Evolutionary conservation across 345 rosid species (phyloP), one percentile per base, ranked within the genome.

Genomic region (Camelina laxa): DNA sequence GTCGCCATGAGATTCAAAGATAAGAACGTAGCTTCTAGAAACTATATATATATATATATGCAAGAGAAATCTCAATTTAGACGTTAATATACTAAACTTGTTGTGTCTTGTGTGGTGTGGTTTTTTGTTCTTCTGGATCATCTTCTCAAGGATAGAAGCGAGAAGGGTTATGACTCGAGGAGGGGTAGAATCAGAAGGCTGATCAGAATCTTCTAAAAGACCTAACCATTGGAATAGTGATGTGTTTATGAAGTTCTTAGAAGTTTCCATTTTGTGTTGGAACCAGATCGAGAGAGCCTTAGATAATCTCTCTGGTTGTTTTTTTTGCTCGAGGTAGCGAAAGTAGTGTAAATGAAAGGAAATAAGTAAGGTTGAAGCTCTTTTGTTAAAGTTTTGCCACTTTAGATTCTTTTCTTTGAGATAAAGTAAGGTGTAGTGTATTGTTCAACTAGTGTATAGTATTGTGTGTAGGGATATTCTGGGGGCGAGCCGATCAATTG

Each of bases 341-440:
- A 67, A 19, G 2, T 12, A 39, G 35, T 24, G 55, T 35, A 22
- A 54, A 42, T 44, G 80, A 70, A 45, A 57, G 61, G 12, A 24
- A n/a, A 9, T 48, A 65, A 70, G 67, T 60, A 63, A 77, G 70
- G 72, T 38, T 30, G 71, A 38, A 64, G 20, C 56, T 65, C 36
- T 65, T 70, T 38, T 67, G 69, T 30, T 56, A 70, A 77, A 70
- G 67, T 57, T 70, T 69, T 65, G 39, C 49, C 11, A 61, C 72
- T 70, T 70, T 49, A 70, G 45, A 64, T 77, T 48, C 80, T 77
- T 77, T 77, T 36, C 80, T 77, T 77, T 57, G 56, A 48, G 76
- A 17, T 61, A 71, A 65, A 77, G 80, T 59, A 65, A 72, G 57
- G 22, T 71, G 56, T 67, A 39, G 60, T 48, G 49, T 58, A 38